phyloP scores from a whole-genome alignment of 495 filamentous ascomycete species.

The Xylaria intraflava region DNA sequence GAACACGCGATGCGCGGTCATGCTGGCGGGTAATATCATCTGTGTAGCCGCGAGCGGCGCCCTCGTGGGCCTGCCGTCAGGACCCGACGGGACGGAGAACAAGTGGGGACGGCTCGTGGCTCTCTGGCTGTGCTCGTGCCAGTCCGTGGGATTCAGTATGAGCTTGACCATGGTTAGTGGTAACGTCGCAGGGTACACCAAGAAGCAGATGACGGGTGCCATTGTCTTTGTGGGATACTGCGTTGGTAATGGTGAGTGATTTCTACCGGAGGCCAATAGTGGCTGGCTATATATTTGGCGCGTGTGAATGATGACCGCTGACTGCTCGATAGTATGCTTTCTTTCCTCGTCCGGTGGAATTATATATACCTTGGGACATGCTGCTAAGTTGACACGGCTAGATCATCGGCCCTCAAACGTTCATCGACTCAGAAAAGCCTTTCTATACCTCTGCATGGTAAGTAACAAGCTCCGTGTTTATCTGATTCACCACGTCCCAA shows the following conservation, averaged over 20 bases:
- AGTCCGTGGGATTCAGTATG: slow-evolving; percentile 37
- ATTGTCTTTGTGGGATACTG: slow-evolving; percentile 49
- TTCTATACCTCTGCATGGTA: slow-evolving; percentile 45
- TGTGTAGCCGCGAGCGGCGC: slow-evolving; percentile 35
- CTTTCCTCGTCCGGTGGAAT: neutral
- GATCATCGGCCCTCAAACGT: slow-evolving; percentile 50
- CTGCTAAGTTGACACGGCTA: neutral
- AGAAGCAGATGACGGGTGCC: slow-evolving; percentile 49
- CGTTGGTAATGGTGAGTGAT: slow-evolving; percentile 39
- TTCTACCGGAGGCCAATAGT: neutral
- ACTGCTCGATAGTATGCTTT: slow-evolving; percentile 1
- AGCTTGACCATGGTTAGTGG: slow-evolving; percentile 35
- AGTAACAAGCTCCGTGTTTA: neutral
- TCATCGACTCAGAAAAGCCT: slow-evolving; percentile 46
- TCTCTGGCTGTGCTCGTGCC: slow-evolving; percentile 36
- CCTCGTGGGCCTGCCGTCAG: slow-evolving; percentile 24
- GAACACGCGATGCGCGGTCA: slow-evolving; percentile 33
- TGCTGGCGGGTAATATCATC: slow-evolving; percentile 34
- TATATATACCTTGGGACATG: neutral
- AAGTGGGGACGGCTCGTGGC: slow-evolving; percentile 50
- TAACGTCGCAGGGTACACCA: slow-evolving; percentile 52
- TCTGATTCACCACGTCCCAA: neutral
- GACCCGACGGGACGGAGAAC: slow-evolving; percentile 32
- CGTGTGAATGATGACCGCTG: neutral
- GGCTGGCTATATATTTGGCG: neutral